Evolutionary conservation across 176 grass and related monocot genomes (phyloP), one percentile per base, ranked within the genome.

Genomic region (Zoysia pacifica): DNA sequence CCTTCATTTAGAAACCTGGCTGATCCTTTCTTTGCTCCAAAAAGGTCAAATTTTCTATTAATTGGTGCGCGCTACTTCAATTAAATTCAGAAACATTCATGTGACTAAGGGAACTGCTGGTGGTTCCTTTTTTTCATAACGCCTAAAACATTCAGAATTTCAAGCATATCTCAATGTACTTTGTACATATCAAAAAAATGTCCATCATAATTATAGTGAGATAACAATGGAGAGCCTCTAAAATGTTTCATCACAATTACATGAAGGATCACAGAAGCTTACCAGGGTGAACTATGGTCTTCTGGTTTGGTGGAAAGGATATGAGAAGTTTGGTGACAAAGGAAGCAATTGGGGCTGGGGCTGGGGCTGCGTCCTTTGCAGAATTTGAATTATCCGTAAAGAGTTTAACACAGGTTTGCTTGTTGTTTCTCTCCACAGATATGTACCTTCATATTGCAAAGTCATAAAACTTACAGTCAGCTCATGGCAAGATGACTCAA

Each of bases 371-470:
- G 44, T 95, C 89, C 84, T 83, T 91, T 7, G 84, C 78, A 45
- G 86, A 90, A 54, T 50, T 90, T 4, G 88, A 91, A 46, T 89
- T 79, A 45, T 99, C 93, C 4, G 84, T 86, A 78, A 85, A 95
- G 60, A 99, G 81, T 78, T 95, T 99, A 86, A 99, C 88, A 36
- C 60, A 91, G 36, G 93, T 81, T 51, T 95, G 93, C 76, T 93
- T 95, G 83, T 89, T 95, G 73, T 93, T 95, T 87, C 86, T 99
- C 86, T 99, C 96, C 79, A 99, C 92, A 65, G 84, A 91, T 45
- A 99, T 68, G 84, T 89, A 89, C 96, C 96, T 95, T 85, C 82
- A 78, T 2, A 84, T 76, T 71, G 48, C 56, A 90, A 47, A 36
- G 73, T 62, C 43, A 70, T 0, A 74, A 70, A 72, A 35, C n/a